phyloP scores from a whole-genome alignment of 768 basidiomycete genomes.

The Russula brevipes region DNA sequence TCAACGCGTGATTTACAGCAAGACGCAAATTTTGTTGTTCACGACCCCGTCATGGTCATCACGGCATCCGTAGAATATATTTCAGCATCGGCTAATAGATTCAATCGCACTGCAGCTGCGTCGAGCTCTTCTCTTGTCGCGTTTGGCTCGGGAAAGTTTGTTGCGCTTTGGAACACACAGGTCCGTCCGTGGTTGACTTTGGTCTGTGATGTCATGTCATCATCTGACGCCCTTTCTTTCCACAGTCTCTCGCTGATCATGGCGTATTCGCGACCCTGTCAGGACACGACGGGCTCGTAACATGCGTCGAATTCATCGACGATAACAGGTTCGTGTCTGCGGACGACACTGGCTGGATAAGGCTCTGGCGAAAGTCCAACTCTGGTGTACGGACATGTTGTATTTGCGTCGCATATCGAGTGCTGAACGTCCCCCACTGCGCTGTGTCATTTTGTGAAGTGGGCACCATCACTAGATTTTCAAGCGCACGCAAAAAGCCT shows the following conservation, averaged over 20 bases:
- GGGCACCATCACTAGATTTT: constrained; percentile 41
- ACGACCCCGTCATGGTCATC: constrained; percentile 13
- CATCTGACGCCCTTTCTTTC: background rate
- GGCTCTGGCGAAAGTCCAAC: constrained; percentile 50
- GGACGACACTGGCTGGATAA: constrained; percentile 68
- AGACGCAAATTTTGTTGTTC: background rate
- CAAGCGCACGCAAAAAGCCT: constrained; percentile 68
- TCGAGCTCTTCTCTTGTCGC: constrained; percentile 41
- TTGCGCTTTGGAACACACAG: constrained; percentile 56
- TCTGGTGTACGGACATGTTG: constrained; percentile 37
- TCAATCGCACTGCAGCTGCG: constrained; percentile 36
- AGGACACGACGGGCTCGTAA: constrained; percentile 69
- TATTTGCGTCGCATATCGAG: constrained; percentile 25
- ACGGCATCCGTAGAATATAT: constrained; percentile 36
- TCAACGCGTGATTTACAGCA: background rate
- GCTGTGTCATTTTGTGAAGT: constrained; percentile 42
- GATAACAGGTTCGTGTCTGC: constrained; percentile 56
- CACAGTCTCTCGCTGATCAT: constrained; percentile 32
- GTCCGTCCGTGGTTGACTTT: constrained; percentile 37
- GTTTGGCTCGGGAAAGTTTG: constrained; percentile 50
- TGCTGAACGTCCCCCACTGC: constrained; percentile 23
- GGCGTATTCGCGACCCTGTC: constrained; percentile 68
- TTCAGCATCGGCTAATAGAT: constrained; percentile 46
- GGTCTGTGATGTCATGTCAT: background rate
- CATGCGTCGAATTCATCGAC: constrained; percentile 65